phyloP scores from a whole-genome alignment of 495 filamentous ascomycete genomes.

The Hypomontagnella monticulosa region DNA sequence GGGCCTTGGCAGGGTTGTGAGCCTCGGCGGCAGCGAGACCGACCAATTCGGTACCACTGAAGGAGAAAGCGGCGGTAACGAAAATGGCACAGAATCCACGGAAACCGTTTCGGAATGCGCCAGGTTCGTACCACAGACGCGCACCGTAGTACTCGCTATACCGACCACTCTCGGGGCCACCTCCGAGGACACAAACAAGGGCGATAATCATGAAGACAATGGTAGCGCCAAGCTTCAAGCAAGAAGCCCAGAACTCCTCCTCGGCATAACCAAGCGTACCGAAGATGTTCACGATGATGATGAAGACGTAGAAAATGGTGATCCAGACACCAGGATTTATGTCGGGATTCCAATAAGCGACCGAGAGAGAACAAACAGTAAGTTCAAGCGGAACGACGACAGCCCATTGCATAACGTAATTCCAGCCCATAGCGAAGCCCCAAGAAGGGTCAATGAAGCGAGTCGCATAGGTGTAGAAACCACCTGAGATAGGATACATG shows the following conservation, averaged over 20 bases:
- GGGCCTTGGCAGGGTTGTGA: constrained; percentile 67
- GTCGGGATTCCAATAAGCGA: constrained; percentile 65
- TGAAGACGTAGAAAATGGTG: constrained; percentile 61
- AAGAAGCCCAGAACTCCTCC: constrained; percentile 64
- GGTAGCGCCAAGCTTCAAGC: constrained; percentile 69
- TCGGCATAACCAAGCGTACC: constrained; percentile 78
- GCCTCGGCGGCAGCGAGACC: constrained; percentile 79
- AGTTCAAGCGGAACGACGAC: constrained; percentile 66
- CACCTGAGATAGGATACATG: constrained; percentile 72
- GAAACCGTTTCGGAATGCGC: constrained; percentile 76
- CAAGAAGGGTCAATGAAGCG: constrained; percentile 80
- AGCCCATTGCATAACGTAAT: constrained; percentile 75
- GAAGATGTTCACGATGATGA: constrained; percentile 74
- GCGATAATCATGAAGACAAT: constrained; percentile 76
- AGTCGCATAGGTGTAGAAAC: constrained; percentile 71
- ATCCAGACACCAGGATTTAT: constrained; percentile 72
- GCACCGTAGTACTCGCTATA: constrained; percentile 68
- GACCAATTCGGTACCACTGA: constrained; percentile 75
- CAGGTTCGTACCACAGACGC: constrained; percentile 71
- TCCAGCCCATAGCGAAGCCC: constrained; percentile 90
- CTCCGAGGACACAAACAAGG: constrained; percentile 75
- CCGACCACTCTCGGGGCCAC: constrained; percentile 61
- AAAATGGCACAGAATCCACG: constrained; percentile 77
- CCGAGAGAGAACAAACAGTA: constrained; percentile 63
- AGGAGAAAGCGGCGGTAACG: constrained; percentile 78